These are phyloP conservation scores for Neopestalotiopsis rosae DNA, from an alignment of 2,329 filamentous ascomycete species.

Conservation along the genomic window DNA sequence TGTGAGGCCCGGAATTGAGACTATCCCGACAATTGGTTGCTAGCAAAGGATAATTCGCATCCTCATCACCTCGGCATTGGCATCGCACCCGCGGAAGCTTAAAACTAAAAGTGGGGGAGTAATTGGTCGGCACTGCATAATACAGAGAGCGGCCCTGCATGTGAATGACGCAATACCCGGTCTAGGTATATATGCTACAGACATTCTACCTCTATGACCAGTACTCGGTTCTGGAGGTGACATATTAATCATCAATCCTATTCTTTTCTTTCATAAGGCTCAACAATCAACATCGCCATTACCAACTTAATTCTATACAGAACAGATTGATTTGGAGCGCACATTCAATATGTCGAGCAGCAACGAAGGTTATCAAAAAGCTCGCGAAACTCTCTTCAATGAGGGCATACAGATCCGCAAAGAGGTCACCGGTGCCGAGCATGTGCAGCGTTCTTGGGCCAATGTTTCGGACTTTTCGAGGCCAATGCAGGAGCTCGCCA, in stretches of 20 bases:
- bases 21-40: neutral
- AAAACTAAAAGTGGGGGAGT: neutral
- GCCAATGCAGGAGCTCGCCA: constrained; percentile 18
- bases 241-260: neutral
- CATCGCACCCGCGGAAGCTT: neutral
- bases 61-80: constrained; percentile 38
- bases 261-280: neutral
- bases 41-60: constrained; percentile 30
- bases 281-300: neutral
- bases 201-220: neutral
- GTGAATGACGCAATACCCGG: neutral
- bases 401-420: constrained; percentile 14
- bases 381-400: constrained; percentile 11
- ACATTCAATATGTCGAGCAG: constrained; percentile 5
- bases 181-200: neutral
- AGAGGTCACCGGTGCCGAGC: constrained; percentile 13
- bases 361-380: neutral
- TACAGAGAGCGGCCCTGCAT: neutral
- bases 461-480: constrained; percentile 14
- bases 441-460: constrained; percentile 16
- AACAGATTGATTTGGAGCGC: neutral
- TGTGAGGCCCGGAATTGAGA: neutral
- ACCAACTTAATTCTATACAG: neutral
- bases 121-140: neutral
- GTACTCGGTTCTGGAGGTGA: neutral